Evolutionary conservation across 352 stramenopile species (phyloP).

Genomic region (Pythium plurisporium): DNA sequence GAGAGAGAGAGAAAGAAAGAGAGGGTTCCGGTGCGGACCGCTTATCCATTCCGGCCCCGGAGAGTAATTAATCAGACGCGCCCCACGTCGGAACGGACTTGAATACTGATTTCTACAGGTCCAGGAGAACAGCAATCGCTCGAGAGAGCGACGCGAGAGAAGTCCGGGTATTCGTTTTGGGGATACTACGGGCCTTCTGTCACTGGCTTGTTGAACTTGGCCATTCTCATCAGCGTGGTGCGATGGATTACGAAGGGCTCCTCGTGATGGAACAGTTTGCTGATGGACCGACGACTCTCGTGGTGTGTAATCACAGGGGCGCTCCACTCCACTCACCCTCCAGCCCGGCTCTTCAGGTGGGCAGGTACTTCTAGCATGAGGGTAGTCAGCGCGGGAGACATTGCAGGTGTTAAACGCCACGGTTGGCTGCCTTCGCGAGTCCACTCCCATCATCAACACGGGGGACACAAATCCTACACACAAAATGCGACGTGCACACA

Average conservation of each 20-base stretch:
- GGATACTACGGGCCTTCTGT: not conserved
- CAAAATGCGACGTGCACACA: not conserved
- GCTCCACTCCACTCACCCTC: not conserved
- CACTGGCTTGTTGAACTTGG: not conserved
- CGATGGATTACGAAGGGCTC: constrained; percentile 6
- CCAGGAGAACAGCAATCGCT: too few relatives aligned
- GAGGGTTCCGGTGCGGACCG: too few relatives aligned
- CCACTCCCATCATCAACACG: too few relatives aligned
- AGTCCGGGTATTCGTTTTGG: not conserved
- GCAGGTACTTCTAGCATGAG: too few relatives aligned
- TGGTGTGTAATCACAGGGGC: too few relatives aligned
- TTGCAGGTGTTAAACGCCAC: not conserved
- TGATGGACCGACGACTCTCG: too few relatives aligned
- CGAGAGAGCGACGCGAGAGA: not conserved
- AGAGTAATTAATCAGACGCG: too few relatives aligned
- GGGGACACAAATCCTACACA: too few relatives aligned
- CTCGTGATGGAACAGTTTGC: not conserved
- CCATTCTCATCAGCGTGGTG: not conserved
- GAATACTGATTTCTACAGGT: not conserved
- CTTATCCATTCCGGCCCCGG: too few relatives aligned
- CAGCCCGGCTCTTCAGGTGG: not conserved
- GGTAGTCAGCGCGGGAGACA: not conserved
- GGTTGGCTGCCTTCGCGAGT: too few relatives aligned
- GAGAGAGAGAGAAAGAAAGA: too few relatives aligned
- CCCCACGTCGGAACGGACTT: too few relatives aligned